A percentile compares a stretch with the other conserved stretches of the same genome.
Evolutionary conservation across 331 rosid genomes (phyloP).

Genomic region (Pyrus hybrid): DNA sequence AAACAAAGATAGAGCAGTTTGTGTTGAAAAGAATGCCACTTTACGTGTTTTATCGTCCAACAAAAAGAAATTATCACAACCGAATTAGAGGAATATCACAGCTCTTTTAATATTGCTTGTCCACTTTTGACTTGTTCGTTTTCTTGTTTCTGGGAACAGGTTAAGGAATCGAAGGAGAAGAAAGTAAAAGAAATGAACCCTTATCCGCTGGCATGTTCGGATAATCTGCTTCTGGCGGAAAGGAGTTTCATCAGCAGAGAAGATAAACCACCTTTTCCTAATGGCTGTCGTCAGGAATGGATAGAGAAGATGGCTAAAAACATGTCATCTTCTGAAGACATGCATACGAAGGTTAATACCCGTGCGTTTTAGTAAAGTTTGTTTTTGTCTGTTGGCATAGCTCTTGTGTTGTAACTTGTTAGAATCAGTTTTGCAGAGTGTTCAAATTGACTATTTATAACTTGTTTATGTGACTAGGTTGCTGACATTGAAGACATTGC

Average conservation of each 20-base stretch:
- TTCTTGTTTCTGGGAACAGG: constrained; percentile 30
- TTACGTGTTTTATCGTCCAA: not conserved
- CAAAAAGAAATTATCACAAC: not conserved
- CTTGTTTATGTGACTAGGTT: constrained; percentile 28
- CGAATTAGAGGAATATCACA: not conserved
- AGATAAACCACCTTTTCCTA: constrained; percentile 20
- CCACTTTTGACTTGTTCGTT: not conserved
- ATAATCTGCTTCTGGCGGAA: constrained; percentile 51
- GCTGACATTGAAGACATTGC: constrained; percentile 31
- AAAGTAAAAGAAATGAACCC: constrained; percentile 34
- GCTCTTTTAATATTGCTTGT: not conserved
- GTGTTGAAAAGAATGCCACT: not conserved
- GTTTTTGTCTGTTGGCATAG: not conserved
- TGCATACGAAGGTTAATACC: constrained; percentile 30
- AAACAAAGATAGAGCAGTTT: not conserved
- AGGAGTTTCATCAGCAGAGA: constrained; percentile 41
- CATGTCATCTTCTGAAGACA: constrained; percentile 18
- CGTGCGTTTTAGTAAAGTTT: not conserved
- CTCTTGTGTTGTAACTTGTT: not conserved
- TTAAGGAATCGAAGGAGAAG: constrained; percentile 50
- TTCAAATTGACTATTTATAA: not conserved
- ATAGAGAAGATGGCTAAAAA: constrained; percentile 21
- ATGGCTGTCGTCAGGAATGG: constrained; percentile 37
- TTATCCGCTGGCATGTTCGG: constrained; percentile 30
- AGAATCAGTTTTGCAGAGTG: not conserved